phyloP scores from a whole-genome alignment of 1,139 yeast genomes.

The Suhomyces taliae region DNA sequence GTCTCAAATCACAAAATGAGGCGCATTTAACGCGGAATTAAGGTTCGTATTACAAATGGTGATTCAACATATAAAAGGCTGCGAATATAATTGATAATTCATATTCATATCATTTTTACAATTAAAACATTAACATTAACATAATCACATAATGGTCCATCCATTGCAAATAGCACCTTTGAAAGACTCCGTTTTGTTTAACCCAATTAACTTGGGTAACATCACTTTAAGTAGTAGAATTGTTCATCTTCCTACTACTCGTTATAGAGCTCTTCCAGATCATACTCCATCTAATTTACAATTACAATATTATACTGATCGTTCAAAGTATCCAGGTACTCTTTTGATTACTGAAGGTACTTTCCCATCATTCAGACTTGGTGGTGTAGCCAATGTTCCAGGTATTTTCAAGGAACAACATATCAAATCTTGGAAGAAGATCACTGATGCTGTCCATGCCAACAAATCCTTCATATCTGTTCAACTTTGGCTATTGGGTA shows the following conservation, averaged over 20 bases:
- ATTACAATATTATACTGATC: conserved; percentile 10
- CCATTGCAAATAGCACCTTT: not conserved
- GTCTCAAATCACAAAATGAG: too few relatives aligned
- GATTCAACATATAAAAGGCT: not conserved
- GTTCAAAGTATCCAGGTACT: conserved; percentile 14
- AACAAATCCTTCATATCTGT: conserved; percentile 50
- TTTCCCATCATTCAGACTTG: conserved; percentile 14
- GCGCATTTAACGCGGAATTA: too few relatives aligned
- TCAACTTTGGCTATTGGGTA: conserved; percentile 44
- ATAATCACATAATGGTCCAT: not conserved
- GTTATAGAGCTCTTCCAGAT: conserved; percentile 12
- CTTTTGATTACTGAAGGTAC: conserved; percentile 14
- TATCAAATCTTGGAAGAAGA: conserved; percentile 50
- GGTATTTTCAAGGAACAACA: conserved; percentile 54
- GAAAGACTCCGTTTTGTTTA: conserved; percentile 29
- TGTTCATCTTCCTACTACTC: conserved; percentile 17
- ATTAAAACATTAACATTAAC: not conserved
- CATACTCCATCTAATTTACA: conserved; percentile 14
- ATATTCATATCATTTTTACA: too few relatives aligned
- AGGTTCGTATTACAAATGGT: not conserved
- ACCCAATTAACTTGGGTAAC: conserved; percentile 17
- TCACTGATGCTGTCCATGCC: conserved; percentile 50
- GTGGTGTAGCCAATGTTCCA: conserved; percentile 49
- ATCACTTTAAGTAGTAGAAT: conserved; percentile 13
- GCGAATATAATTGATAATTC: not conserved